These are phyloP conservation scores for Yarrowia sp. DNA, from an alignment of 805 yeast genomes.

Conservation along the genomic window DNA sequence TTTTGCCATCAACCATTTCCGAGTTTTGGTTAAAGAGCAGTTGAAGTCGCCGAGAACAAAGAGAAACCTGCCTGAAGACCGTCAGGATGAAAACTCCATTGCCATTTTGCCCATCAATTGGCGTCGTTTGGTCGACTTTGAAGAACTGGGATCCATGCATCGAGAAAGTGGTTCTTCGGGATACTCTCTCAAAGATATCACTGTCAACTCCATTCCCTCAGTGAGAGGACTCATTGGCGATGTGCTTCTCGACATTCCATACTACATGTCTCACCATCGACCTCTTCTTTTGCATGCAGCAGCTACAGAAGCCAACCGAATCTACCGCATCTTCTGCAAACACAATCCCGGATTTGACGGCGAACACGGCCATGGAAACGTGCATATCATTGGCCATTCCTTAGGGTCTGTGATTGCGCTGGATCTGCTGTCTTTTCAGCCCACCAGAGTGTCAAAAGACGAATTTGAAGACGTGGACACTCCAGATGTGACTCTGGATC, in stretches of 20 bases:
- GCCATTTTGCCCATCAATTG: constrained; percentile 79
- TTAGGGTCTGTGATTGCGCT: constrained; percentile 84
- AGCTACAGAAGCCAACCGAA: constrained; percentile 69
- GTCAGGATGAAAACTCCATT: constrained; percentile 42
- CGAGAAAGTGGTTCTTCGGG: constrained; percentile 1
- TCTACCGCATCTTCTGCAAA: constrained; percentile 65
- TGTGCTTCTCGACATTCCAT: constrained; percentile 81
- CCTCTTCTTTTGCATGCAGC: constrained; percentile 72
- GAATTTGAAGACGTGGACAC: constrained; percentile 42
- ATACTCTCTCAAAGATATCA: constrained; percentile 74
- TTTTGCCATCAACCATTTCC: constrained; percentile 60
- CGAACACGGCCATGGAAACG: constrained; percentile 52
- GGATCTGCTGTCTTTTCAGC: constrained; percentile 65
- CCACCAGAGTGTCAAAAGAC: constrained; percentile 45
- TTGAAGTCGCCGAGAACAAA: constrained; percentile 43
- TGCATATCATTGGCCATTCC: constrained; percentile 91
- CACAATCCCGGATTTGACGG: constrained; percentile 70
- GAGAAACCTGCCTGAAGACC: constrained; percentile 41
- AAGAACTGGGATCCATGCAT: constrained; percentile 41
- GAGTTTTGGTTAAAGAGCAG: constrained; percentile 48
- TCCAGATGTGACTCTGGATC: constrained; percentile 38
- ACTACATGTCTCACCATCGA: constrained; percentile 76
- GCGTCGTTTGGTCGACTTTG: constrained; percentile 69
- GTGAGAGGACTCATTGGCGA: constrained; percentile 81
- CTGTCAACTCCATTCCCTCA: constrained; percentile 78